phyloP scores from a whole-genome alignment of 2,329 filamentous ascomycete genomes.

The Alternaria longipes region DNA sequence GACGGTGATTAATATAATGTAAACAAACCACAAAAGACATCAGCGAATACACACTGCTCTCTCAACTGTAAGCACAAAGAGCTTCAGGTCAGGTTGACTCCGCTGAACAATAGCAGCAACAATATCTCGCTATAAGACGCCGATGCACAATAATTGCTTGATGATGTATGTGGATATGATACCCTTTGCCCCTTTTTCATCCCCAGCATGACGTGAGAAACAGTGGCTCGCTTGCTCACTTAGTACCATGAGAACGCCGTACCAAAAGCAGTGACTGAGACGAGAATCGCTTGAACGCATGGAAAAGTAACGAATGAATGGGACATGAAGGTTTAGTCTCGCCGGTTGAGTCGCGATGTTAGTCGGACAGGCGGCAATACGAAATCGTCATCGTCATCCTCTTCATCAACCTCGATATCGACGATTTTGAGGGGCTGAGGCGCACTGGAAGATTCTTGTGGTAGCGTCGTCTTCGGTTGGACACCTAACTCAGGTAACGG shows the following conservation, averaged over 20 bases:
- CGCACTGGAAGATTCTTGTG: constrained; percentile 11
- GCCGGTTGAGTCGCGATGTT: constrained; percentile 40
- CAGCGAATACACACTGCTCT: background rate
- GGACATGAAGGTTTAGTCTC: constrained; percentile 15
- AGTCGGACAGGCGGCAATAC: constrained; percentile 50
- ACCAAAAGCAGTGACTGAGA: constrained; percentile 19
- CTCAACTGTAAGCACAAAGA: background rate
- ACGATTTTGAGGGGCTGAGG: constrained; percentile 31
- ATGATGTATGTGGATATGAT: constrained; percentile 2
- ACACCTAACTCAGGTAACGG: constrained; percentile 14
- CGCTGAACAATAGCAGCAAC: background rate
- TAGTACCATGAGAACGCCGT: constrained; percentile 21
- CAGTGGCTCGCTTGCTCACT: background rate
- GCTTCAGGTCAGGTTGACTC: background rate
- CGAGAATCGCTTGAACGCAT: constrained; percentile 43
- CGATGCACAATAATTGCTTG: background rate
- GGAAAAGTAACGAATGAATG: constrained; percentile 19
- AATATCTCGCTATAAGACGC: background rate
- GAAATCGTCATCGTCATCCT: constrained; percentile 44
- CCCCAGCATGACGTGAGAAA: constrained; percentile 2
- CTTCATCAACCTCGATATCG: constrained; percentile 50
- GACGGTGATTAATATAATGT: background rate
- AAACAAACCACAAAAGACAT: background rate
- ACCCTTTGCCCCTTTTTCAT: constrained; percentile 7
- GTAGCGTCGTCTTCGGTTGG: constrained; percentile 16